Base-by-base conservation (phyloP, 495 filamentous ascomycete species). In the Cetradonia linearis region DNA sequence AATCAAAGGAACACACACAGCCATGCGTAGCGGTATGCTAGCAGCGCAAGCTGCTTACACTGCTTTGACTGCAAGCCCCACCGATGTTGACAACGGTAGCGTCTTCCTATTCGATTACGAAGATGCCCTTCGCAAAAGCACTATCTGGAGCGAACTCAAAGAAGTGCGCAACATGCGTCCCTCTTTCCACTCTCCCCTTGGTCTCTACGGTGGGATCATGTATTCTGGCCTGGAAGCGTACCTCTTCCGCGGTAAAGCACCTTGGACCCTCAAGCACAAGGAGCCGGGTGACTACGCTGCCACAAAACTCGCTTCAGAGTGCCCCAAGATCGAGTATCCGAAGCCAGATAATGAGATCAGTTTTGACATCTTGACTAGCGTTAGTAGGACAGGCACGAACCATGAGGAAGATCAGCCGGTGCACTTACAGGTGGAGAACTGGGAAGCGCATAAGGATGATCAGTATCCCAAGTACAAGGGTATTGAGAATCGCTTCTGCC, bases 401-500 rank as follows among this genome's bases (percentile, higher is more conserved):
- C 93, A 99, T 71, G 94, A 97, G 72, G 93, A 99, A 73, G 93
- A 99, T 72, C 91, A 99, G 74, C 93, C 93, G 0, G 89, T 94
- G 50, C 93, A 99, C 70, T 74, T 99, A 65, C 87, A 92, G 73
- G 94, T 98, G 60, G 79, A 84, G 72, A 91, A 97, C 70, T 96
- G 91, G 91, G 88, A 95, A 46, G 81, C 82, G 71, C 94, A 99
- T 72, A 86, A 86, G 9, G 74, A 83, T 53, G 80, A 83, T 66
- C 86, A 88, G 55, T 99, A 83, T 78, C 93, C 93, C 10, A 75
- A 80, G 64, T 99, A 89, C 72, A 86, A 95, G 76, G 93, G 93
- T 1, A 65, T 99, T 1, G 93, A 99, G 79, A 96, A 93, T 66
- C 80, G 94, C n/a, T 99, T 99, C 77, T 99, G 93, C 68, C 93